Evolutionary conservation across 2,329 filamentous ascomycete genomes (phyloP).

Genomic region (Lachnellula arida): DNA sequence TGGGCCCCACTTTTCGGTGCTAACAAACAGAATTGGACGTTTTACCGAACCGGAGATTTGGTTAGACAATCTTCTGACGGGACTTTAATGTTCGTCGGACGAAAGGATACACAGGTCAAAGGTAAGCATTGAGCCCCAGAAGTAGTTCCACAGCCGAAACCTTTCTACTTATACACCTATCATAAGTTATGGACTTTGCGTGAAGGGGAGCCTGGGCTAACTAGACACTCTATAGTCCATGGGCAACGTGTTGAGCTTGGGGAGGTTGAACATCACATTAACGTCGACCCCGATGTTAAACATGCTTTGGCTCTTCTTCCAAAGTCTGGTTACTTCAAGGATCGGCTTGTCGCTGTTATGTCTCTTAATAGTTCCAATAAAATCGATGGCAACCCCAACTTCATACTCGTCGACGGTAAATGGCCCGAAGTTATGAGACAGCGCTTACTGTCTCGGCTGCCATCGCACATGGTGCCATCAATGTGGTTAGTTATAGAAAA

Average conservation of each 20-base stretch:
- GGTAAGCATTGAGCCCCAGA: not conserved
- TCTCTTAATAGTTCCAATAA: not conserved
- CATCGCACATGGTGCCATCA: constrained; percentile 20
- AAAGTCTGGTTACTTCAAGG: not conserved
- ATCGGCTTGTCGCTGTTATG: constrained; percentile 3
- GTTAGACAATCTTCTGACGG: constrained; percentile 49
- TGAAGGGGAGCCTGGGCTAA: not conserved
- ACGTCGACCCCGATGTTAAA: not conserved
- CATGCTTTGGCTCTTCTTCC: constrained; percentile 3
- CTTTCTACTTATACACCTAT: too few species aligned
- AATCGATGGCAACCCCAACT: not conserved
- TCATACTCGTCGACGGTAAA: not conserved
- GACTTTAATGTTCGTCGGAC: constrained; percentile 56
- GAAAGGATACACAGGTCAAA: constrained; percentile 52
- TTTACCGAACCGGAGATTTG: constrained; percentile 33
- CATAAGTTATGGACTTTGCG: too few species aligned
- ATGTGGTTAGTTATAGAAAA: constrained; percentile 12
- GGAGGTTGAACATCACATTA: constrained; percentile 44
- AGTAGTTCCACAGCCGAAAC: too few species aligned
- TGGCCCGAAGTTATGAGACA: not conserved
- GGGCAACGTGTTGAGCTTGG: constrained; percentile 60
- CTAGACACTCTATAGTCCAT: constrained; percentile 41
- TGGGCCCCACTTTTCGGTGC: constrained; percentile 10
- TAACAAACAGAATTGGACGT: constrained; percentile 12
- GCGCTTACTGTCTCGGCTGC: constrained; percentile 4